These are phyloP conservation scores for Rehmannia glutinosa DNA, from an alignment of 257 asterid genomes.

Conservation along the genomic window DNA sequence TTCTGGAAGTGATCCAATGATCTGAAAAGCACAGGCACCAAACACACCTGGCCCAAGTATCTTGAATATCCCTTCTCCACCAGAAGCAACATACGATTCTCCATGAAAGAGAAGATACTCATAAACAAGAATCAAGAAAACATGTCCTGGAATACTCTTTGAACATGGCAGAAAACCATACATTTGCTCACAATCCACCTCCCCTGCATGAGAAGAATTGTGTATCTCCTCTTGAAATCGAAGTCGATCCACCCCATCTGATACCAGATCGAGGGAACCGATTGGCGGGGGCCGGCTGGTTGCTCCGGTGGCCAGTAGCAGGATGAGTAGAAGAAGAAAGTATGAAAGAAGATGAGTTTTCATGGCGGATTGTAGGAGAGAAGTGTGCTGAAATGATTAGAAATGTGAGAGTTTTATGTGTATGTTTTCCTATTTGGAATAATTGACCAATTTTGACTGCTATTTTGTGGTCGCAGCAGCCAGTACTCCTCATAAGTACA, in stretches of 20 bases:
- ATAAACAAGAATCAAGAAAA: constrained; percentile 48
- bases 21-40: constrained; percentile 56
- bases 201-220: no score
- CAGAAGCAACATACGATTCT: constrained; percentile 45
- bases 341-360: not conserved
- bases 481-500: no score
- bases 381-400: not conserved
- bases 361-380: not conserved
- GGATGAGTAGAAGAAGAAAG: not conserved
- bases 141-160: constrained; percentile 31
- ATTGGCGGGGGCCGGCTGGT: not conserved
- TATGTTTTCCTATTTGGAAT: no score
- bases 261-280: not conserved
- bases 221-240: not conserved
- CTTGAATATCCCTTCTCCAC: constrained; percentile 54
- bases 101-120: constrained; percentile 48
- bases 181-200: constrained; percentile 34
- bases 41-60: constrained; percentile 63
- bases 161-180: constrained; percentile 58
- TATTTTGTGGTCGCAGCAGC: no score
- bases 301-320: not conserved
- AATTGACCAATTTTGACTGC: no score
- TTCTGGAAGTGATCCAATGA: constrained; percentile 51
- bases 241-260: constrained; percentile 7
- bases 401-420: not conserved